Evolutionary conservation across 257 asterid genomes (phyloP), one percentile per base, ranked within the genome.

Genomic region (Datura wrightii): DNA sequence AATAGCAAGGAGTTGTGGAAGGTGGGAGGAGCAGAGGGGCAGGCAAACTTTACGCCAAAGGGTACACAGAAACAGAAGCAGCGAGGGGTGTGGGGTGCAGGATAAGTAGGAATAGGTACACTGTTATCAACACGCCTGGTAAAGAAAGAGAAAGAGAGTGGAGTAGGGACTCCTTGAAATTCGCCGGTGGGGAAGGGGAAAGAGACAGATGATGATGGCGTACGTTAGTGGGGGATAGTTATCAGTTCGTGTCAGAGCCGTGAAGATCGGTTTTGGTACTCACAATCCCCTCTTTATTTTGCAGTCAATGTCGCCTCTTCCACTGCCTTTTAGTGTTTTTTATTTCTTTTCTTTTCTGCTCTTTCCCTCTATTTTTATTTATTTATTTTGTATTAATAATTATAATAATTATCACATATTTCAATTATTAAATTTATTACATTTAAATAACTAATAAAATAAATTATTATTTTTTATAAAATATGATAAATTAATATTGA

Each of bases 151-250:
- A 9, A 62, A 2, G 24, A 24, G 13, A 34, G 4, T 39, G 42
- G 55, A n/a, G 31, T 50, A 31, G 69, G 69, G 69, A 62, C 41
- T 62, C 80, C 83, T 37, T 24, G 66, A 82, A 85, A 62, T 0
- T 60, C 84, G 86, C 84, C 70, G 85, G 83, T 72, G n/a, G 36
- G 48, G 31, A 24, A 24, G 4, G 3, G 4, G 60, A 62, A 79
- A 63, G 48, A 44, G 66, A 36, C 48, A n/a, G 58, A 46, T 74
- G 13, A 46, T 48, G 76, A 85, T 85, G 56, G 79, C 82, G 79
- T 85, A 85, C 85, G 82, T 70, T 85, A 63, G 84, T 78, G 65
- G 85, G 85, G 55, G 56, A 9, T 52, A 34, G 42, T 18, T 7
- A 80, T 72, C 82, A 24, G 56, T 84, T 76, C 19, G 42, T 34